Evolutionary conservation across 176 grass and related monocot genomes (phyloP), one percentile per base, ranked within the genome.

Genomic region (Hyparrhenia diplandra): DNA sequence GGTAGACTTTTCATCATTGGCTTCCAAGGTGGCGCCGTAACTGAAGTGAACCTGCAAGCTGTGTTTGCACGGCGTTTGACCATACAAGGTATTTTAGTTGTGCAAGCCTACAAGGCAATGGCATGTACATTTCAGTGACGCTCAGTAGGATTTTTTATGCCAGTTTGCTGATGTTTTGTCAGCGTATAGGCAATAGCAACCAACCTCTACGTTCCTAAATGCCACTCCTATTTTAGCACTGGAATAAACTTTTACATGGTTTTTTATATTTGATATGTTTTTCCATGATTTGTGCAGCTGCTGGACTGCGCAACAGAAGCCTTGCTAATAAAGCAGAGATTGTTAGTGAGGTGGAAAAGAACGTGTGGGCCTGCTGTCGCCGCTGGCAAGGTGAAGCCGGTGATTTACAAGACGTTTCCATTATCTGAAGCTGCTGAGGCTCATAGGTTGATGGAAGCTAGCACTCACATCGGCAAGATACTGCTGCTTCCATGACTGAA

Each of bases 1-100:
- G 95, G 95, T 32, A 90, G 92, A 76, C 84, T 94, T 61, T 94
- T 98, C 78, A 89, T 98, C 60, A 94, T 98, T 49, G 90, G 92
- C 42, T 89, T 98, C 72, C 86, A 86, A 85, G 92, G 92, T 34
- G 92, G 92, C 12, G 23, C 60, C 8, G 46, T 73, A 21, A 62
- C 85, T 40, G 57, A 94, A 84, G 81, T 91, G 73, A 94, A 91
- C 40, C 71, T 94, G 42, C 83, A 89, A 60, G 64, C 81, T 25
- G 76, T 98, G 64, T 40, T 98, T 75, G 83, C 88, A 37, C 86
- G 77, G 49, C 82, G 90, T 63, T 87, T 95, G 80, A 95, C 92
- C 34, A 79, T 95, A 74, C 92, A 93, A 94, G 86, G 95, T 94
- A 88, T 52, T 52, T n/a, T 47, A 23, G 40, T n/a, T n/a, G n/a